phyloP scores from a whole-genome alignment of 139 green algal genomes.

The Volvox reticuliferus region DNA sequence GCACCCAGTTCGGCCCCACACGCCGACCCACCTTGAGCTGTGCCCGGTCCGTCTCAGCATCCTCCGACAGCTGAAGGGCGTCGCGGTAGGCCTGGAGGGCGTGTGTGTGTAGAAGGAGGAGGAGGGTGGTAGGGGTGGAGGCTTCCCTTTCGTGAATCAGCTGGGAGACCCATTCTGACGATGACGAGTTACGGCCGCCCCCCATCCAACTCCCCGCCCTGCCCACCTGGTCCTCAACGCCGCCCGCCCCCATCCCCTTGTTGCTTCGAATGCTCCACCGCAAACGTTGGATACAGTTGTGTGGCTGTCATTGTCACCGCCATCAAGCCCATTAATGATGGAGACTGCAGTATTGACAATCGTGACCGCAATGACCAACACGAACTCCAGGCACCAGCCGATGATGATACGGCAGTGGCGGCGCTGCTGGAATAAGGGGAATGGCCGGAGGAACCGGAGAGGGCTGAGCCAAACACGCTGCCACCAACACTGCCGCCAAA shows the following conservation, averaged over 20 bases:
- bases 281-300: slow-evolving; percentile 88
- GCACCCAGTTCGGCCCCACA: no score
- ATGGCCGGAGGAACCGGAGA: no score
- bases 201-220: slow-evolving; percentile 18
- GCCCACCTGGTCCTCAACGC: not conserved
- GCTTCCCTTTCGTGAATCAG: no score
- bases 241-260: not conserved
- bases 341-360: not conserved
- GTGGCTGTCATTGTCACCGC: not conserved
- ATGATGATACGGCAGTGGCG: not conserved
- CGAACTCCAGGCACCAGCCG: not conserved
- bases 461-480: no score
- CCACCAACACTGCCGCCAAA: no score
- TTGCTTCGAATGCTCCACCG: slow-evolving; percentile 67
- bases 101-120: no score
- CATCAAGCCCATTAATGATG: not conserved
- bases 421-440: not conserved
- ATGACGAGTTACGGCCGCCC: no score
- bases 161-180: no score
- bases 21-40: slow-evolving; percentile 17
- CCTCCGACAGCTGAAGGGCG: slow-evolving; percentile 49
- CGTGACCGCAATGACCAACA: not conserved
- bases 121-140: no score
- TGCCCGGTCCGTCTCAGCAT: slow-evolving; percentile 26
- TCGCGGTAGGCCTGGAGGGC: not conserved